Evolutionary conservation across 2,329 filamentous ascomycete species (phyloP).

Genomic region (Penicillium sp.): DNA sequence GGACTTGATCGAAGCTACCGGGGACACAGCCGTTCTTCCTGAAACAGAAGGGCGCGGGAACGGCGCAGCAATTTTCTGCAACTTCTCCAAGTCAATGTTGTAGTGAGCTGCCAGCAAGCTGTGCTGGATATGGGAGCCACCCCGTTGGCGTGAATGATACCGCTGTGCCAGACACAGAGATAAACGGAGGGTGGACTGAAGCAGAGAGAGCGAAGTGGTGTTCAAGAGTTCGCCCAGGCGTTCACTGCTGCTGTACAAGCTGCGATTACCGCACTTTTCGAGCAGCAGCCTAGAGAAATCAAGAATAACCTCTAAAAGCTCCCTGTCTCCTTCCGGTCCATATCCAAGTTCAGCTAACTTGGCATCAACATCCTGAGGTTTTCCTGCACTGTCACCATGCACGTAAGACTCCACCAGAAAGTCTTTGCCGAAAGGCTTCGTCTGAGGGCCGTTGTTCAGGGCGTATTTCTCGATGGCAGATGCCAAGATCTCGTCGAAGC

Average conservation of each 20-base stretch:
- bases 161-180: constrained; percentile 80
- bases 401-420: constrained; percentile 38
- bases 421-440: constrained; percentile 55
- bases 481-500: constrained; percentile 83
- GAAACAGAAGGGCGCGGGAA: constrained; percentile 63
- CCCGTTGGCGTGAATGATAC: constrained; percentile 87
- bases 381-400: constrained; percentile 52
- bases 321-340: constrained; percentile 64
- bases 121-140: constrained; percentile 58
- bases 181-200: constrained; percentile 70
- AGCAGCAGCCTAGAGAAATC: constrained; percentile 78
- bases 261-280: constrained; percentile 92
- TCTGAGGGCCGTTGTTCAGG: constrained; percentile 71
- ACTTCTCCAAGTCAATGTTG: constrained; percentile 65
- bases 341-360: constrained; percentile 56
- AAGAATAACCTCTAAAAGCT: constrained; percentile 70
- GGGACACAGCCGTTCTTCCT: constrained; percentile 42
- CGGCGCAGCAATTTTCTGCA: constrained; percentile 73
- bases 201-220: constrained; percentile 69
- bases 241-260: constrained; percentile 86
- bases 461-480: constrained; percentile 71
- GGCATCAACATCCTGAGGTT: constrained; percentile 45
- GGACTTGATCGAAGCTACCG: constrained; percentile 56
- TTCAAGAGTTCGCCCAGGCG: constrained; percentile 83
- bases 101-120: no score